Percentiles rank a stretch among this genome's conserved stretches.
Evolutionary conservation across 306 rosid species (phyloP).

Genomic region (Senna tora): DNA sequence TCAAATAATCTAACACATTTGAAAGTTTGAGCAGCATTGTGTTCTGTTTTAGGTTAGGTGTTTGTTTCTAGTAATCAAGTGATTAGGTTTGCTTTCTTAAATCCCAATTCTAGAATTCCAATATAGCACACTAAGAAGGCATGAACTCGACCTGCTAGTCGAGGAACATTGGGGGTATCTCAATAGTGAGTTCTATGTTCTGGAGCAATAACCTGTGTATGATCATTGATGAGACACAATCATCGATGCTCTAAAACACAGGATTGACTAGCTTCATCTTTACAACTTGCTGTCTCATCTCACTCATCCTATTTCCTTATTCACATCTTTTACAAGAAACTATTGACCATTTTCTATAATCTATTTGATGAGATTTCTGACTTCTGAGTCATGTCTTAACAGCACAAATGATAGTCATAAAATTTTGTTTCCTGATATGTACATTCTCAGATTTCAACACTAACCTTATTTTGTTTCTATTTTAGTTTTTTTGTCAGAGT

Average conservation of each 20-base stretch:
- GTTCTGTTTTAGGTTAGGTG: background rate
- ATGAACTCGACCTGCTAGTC: conserved; percentile 6
- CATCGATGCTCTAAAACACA: background rate
- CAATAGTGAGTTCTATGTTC: background rate
- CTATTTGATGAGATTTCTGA: background rate
- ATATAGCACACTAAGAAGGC: background rate
- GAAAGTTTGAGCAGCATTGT: background rate
- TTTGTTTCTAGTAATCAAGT: conserved; percentile 4
- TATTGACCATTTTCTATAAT: background rate
- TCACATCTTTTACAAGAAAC: background rate
- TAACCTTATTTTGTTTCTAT: background rate
- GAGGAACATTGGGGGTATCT: background rate
- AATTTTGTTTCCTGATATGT: background rate
- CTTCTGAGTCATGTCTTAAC: background rate
- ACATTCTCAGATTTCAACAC: background rate
- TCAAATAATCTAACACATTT: conserved; percentile 10
- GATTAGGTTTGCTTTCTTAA: background rate
- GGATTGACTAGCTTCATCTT: background rate
- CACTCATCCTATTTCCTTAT: background rate
- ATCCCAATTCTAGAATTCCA: background rate
- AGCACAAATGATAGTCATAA: background rate
- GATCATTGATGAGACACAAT: conserved; percentile 20
- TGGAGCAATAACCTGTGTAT: background rate
- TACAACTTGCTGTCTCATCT: background rate
- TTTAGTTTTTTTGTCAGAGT: background rate